Evolutionary conservation across 2,329 filamentous ascomycete genomes (phyloP).

Genomic region (Penicillium olsonii): DNA sequence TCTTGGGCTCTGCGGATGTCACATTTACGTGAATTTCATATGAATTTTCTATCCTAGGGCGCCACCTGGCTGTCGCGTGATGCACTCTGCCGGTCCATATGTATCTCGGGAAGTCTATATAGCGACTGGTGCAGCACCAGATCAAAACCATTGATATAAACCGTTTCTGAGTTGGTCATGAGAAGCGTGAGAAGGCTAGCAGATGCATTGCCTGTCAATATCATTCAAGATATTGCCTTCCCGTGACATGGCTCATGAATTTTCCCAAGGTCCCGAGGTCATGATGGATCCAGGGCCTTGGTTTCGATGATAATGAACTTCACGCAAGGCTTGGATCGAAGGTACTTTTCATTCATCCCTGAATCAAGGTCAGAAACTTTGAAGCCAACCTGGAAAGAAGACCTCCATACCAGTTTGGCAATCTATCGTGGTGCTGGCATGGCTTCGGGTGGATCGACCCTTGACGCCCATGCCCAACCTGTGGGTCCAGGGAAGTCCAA

Average conservation of each 20-base stretch:
- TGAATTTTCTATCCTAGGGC: neutral
- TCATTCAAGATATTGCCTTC: neutral
- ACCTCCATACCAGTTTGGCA: conserved; percentile 28
- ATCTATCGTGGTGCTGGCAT: conserved; percentile 32
- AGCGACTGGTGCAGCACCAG: neutral
- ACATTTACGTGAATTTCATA: neutral
- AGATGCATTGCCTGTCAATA: neutral
- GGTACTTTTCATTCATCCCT: conserved; percentile 18
- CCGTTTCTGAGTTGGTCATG: neutral
- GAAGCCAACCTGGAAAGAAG: neutral
- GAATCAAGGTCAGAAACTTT: conserved; percentile 19
- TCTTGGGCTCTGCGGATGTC: neutral
- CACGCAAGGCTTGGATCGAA: conserved; percentile 7
- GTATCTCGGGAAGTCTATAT: neutral
- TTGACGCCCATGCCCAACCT: neutral
- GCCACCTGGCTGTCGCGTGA: conserved; percentile 18
- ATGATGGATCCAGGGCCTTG: neutral
- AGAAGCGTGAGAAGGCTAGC: neutral
- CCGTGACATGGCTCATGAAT: neutral
- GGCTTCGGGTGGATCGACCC: conserved; percentile 11
- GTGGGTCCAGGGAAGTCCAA: conserved; percentile 1
- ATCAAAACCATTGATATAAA: neutral
- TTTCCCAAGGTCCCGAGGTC: no score
- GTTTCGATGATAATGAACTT: neutral
- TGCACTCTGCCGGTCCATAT: conserved; percentile 5